These are phyloP conservation scores for Cutaneotrichosporon daszewskae DNA, from an alignment of 1,284 basidiomycete species.

Conservation along the genomic window DNA sequence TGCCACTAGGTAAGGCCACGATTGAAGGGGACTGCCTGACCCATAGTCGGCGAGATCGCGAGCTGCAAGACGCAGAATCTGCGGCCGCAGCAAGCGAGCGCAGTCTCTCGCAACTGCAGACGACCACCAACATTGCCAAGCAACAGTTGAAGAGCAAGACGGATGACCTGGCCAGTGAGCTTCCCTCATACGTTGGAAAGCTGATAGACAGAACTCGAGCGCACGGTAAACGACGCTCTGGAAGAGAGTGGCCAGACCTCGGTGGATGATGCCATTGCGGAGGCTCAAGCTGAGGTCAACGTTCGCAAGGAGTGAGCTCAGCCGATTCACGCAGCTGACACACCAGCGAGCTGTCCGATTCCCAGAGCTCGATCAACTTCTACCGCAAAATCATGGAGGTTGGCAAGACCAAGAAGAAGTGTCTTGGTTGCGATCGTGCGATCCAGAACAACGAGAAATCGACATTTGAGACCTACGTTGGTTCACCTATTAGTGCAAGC, in stretches of 20 bases:
- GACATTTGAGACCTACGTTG: slow-evolving; percentile 63
- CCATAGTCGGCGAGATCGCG: slow-evolving; percentile 61
- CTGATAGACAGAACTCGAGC: slow-evolving; percentile 54
- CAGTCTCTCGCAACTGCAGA: slow-evolving; percentile 59
- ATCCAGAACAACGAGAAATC: slow-evolving; percentile 60
- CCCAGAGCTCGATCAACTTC: slow-evolving; percentile 41
- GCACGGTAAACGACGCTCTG: slow-evolving; percentile 52
- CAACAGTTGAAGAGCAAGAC: slow-evolving; percentile 60
- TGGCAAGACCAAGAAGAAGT: slow-evolving; percentile 63
- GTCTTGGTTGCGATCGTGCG: slow-evolving; percentile 68
- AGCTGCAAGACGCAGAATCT: slow-evolving; percentile 56
- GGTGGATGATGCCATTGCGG: slow-evolving; percentile 58
- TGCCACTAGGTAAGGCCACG: slow-evolving; percentile 54
- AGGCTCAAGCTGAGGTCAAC: slow-evolving; percentile 55
- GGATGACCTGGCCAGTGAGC: slow-evolving; percentile 59
- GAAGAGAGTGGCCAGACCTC: slow-evolving; percentile 42
- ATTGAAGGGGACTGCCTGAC: neutral
- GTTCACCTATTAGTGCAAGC: slow-evolving; percentile 21
- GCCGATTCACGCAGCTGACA: neutral
- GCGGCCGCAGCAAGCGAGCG: slow-evolving; percentile 54
- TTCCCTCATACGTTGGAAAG: neutral
- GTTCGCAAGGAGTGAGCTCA: slow-evolving; percentile 55
- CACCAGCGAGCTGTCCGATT: slow-evolving; percentile 15
- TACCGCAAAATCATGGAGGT: slow-evolving; percentile 60
- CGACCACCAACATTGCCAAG: slow-evolving; percentile 57